phyloP scores from a whole-genome alignment of 2,329 filamentous ascomycete genomes.

The Arthrobotrys conoides region DNA sequence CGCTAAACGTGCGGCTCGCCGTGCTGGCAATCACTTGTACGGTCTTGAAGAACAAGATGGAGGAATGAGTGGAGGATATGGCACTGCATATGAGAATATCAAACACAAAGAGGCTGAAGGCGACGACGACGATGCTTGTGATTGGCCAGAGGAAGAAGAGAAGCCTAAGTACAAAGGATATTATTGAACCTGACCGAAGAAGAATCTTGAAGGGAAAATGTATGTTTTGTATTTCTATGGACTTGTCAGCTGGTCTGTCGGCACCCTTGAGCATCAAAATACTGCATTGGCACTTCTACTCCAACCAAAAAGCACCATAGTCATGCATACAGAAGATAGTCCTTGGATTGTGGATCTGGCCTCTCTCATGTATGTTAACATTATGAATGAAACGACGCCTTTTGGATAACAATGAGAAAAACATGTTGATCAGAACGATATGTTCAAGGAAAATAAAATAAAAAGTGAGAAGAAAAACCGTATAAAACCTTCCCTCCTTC shows the following conservation, averaged over 20 bases:
- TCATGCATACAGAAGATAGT: not conserved
- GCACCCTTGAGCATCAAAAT: not conserved
- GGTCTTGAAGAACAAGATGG: slow-evolving; percentile 27
- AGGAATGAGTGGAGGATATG: not conserved
- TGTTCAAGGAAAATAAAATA: not conserved
- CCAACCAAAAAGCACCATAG: not conserved
- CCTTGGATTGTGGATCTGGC: not conserved
- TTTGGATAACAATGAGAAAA: not conserved
- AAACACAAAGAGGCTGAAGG: not conserved
- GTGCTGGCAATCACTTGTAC: slow-evolving; percentile 20
- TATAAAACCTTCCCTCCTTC: too few relatives aligned
- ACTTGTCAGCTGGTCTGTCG: not conserved
- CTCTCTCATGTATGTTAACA: not conserved
- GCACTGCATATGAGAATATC: slow-evolving; percentile 21
- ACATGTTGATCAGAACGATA: slow-evolving; percentile 15
- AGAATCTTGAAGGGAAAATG: not conserved
- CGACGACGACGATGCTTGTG: slow-evolving; percentile 6
- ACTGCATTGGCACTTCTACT: not conserved
- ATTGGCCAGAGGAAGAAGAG: slow-evolving; percentile 38
- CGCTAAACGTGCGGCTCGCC: slow-evolving; percentile 11
- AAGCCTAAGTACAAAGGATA: slow-evolving; percentile 2
- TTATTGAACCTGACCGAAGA: not conserved
- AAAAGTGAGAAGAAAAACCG: not conserved
- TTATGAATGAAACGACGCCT: slow-evolving; percentile 1
- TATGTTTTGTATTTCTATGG: not conserved